Conservation (phyloP, 2,329 filamentous ascomycete species). For the Aspergillus thermomutatus region DNA sequence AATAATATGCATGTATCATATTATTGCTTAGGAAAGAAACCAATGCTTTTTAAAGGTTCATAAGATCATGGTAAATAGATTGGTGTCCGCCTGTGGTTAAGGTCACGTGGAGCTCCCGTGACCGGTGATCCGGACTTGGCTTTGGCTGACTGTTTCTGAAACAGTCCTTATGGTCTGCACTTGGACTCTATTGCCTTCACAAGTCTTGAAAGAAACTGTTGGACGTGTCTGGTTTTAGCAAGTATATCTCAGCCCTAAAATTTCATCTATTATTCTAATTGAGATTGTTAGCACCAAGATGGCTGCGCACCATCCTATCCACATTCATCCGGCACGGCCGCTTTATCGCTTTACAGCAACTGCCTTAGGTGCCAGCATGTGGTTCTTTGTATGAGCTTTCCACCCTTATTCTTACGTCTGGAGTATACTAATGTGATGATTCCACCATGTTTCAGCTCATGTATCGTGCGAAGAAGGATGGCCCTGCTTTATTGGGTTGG, state of each 20-base stretch:
- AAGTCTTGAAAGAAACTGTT: background rate
- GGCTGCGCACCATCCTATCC: conserved; percentile 44
- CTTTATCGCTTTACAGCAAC: conserved; percentile 85
- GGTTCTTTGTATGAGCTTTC: conserved; percentile 76
- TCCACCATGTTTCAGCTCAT: conserved; percentile 62
- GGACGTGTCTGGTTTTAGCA: background rate
- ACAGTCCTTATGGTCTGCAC: background rate
- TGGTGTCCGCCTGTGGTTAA: background rate
- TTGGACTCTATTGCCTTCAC: background rate
- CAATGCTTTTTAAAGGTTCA: background rate
- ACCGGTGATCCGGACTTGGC: background rate
- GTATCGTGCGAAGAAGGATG: conserved; percentile 96
- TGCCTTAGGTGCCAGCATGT: conserved; percentile 91
- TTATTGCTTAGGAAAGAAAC: background rate
- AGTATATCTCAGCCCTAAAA: background rate
- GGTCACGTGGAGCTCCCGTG: background rate
- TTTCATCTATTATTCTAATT: background rate
- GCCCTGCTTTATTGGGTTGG: conserved; percentile 83
- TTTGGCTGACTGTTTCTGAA: background rate
- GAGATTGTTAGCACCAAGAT: conserved; percentile 17
- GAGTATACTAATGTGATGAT: conserved; percentile 16
- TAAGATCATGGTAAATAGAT: background rate
- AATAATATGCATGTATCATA: background rate
- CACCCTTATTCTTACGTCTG: background rate
- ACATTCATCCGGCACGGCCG: conserved; percentile 59